phyloP scores from a whole-genome alignment of 176 grass and related monocot genomes.

The Tillandsia leiboldiana region DNA sequence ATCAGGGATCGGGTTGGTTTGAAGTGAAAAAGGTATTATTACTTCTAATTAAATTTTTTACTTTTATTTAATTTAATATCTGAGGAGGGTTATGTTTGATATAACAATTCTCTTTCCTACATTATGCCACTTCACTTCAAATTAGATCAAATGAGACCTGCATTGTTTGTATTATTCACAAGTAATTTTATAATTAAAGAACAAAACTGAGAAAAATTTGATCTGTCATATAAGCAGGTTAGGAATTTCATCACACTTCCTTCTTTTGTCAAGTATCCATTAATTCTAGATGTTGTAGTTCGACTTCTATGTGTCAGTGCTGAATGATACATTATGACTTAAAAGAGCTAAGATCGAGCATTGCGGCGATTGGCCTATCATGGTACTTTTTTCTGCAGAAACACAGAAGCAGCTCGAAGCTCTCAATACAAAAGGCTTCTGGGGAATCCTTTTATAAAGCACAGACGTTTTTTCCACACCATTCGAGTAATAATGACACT shows the following conservation, averaged over 20 bases:
- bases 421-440: slow-evolving; percentile 46
- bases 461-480: slow-evolving; percentile 16
- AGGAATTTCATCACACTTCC: neutral
- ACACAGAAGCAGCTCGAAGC: slow-evolving; percentile 57
- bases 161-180: neutral
- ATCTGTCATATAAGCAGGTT: neutral
- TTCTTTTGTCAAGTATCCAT: neutral
- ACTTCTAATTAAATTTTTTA: neutral
- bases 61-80: neutral
- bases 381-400: slow-evolving; percentile 38
- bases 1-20: slow-evolving; percentile 86
- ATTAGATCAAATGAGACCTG: neutral
- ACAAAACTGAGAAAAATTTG: neutral
- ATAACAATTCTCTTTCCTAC: too few species aligned
- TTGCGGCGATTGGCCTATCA: slow-evolving; percentile 1
- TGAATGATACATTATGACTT: neutral
- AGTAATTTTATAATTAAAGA: neutral
- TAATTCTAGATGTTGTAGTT: neutral
- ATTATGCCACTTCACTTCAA: too few species aligned
- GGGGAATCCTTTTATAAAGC: slow-evolving; percentile 35
- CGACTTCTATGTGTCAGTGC: neutral
- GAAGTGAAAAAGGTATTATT: slow-evolving; percentile 75
- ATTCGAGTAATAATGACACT: slow-evolving; percentile 26
- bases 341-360: slow-evolving; percentile 1
- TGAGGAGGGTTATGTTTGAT: neutral